Percentiles rank a stretch among this genome's conserved stretches.
Conservation (phyloP, 192 early-diverging fungal genomes). For the Gigaspora rosea region DNA sequence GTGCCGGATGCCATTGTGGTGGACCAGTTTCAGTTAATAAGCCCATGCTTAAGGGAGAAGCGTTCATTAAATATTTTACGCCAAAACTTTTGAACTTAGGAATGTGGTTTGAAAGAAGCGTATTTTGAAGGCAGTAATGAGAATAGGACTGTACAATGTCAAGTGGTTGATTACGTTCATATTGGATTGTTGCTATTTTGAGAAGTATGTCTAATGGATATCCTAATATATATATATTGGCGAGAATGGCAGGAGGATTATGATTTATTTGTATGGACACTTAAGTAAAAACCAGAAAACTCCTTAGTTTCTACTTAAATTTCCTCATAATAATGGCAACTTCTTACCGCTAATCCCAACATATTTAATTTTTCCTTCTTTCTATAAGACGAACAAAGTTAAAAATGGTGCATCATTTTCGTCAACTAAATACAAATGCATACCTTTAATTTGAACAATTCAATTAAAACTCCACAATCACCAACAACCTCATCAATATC, state of each 20-base stretch:
- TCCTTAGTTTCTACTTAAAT: too few relatives aligned
- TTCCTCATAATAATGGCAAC: neutral
- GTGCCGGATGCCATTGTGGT: slow-evolving; percentile 75
- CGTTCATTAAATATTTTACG: slow-evolving; percentile 62
- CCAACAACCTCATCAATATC: slow-evolving; percentile 52
- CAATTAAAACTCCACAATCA: slow-evolving; percentile 43
- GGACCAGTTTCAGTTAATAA: slow-evolving; percentile 53
- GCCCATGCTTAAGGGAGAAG: slow-evolving; percentile 74
- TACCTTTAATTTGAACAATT: slow-evolving; percentile 47
- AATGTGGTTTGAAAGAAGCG: slow-evolving; percentile 51
- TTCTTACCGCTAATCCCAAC: slow-evolving; percentile 67
- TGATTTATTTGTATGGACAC: neutral
- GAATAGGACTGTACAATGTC: slow-evolving; percentile 71
- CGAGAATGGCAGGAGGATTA: neutral
- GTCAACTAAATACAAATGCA: slow-evolving; percentile 38
- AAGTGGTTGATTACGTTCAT: slow-evolving; percentile 53
- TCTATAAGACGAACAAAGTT: slow-evolving; percentile 32
- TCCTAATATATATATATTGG: slow-evolving; percentile 31
- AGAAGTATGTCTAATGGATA: slow-evolving; percentile 68
- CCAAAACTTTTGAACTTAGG: slow-evolving; percentile 52
- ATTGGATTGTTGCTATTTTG: slow-evolving; percentile 57
- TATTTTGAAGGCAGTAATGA: slow-evolving; percentile 71
- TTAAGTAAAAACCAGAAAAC: neutral
- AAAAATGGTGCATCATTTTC: neutral
- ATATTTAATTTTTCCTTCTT: slow-evolving; percentile 58